Conservation (phyloP, 1,284 basidiomycete species). For the Apiotrichum laibachii region DNA sequence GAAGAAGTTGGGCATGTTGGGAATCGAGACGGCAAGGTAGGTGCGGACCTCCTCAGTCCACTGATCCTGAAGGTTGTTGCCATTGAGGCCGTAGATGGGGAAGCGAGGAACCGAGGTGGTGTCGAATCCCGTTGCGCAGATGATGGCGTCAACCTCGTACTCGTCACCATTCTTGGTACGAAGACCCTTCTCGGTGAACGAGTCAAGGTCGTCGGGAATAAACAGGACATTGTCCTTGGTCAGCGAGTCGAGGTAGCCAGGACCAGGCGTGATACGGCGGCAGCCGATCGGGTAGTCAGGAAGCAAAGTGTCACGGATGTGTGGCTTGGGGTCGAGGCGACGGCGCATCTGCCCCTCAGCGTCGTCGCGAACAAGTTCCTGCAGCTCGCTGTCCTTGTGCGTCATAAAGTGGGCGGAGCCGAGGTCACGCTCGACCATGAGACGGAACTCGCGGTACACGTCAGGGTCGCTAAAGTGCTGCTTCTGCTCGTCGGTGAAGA, state of each 20-base stretch:
- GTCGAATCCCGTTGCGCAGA: conserved; percentile 43
- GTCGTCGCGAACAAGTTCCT: conserved; percentile 10
- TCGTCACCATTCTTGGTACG: conserved; percentile 22
- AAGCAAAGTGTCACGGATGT: conserved; percentile 26
- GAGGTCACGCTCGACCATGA: conserved; percentile 24
- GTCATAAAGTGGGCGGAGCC: conserved; percentile 13
- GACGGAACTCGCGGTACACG: conserved; percentile 28
- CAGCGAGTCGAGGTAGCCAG: conserved; percentile 44
- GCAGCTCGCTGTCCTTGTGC: conserved; percentile 23
- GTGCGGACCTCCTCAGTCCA: conserved; percentile 29
- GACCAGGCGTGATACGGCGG: conserved; percentile 40
- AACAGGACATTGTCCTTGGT: conserved; percentile 33
- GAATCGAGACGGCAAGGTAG: conserved; percentile 35
- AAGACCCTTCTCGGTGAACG: conserved; percentile 30
- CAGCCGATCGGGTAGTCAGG: conserved; percentile 33
- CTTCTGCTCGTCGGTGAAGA: conserved; percentile 30
- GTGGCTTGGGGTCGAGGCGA: conserved; percentile 19
- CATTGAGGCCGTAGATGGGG: conserved; percentile 27
- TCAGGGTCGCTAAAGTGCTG: conserved; percentile 18
- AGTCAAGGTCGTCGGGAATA: conserved; percentile 21
- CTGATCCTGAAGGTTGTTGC: conserved; percentile 35
- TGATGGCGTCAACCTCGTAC: conserved; percentile 32
- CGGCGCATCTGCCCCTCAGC: conserved; percentile 23
- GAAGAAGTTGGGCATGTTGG: conserved; percentile 37
- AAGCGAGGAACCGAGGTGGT: conserved; percentile 33